Conservation (phyloP, 352 stramenopile genomes). For the Phytophthora quininea region DNA sequence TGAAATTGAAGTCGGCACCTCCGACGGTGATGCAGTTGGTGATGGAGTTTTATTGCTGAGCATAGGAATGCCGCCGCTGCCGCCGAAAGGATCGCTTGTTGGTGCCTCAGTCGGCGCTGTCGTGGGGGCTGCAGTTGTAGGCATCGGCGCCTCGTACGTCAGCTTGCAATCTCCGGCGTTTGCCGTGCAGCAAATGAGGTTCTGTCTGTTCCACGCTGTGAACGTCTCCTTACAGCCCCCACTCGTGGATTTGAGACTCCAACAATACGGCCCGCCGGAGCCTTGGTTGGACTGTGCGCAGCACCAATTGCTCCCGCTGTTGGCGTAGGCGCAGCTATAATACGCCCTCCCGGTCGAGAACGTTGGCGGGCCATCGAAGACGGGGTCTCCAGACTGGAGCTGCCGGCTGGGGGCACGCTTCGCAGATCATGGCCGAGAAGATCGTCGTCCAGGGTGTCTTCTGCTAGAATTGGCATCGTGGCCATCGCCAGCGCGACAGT, state of each 20-base stretch:
- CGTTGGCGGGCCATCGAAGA: slow-evolving; percentile 19
- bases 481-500: too few relatives aligned
- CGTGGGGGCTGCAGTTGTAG: slow-evolving; percentile 7
- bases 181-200: slow-evolving; percentile 56
- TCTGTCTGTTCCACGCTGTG: slow-evolving; percentile 45
- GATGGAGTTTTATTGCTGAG: neutral
- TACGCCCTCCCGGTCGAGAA: slow-evolving; percentile 42
- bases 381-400: slow-evolving; percentile 48
- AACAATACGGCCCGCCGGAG: slow-evolving; percentile 39
- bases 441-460: neutral
- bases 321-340: slow-evolving; percentile 46
- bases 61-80: slow-evolving; percentile 4
- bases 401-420: slow-evolving; percentile 13
- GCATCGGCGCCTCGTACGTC: slow-evolving; percentile 48
- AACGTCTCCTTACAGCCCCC: slow-evolving; percentile 40
- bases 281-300: slow-evolving; percentile 43
- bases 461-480: too few relatives aligned
- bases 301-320: slow-evolving; percentile 42
- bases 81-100: neutral
- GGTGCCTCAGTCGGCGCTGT: neutral
- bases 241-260: slow-evolving; percentile 25
- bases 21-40: neutral
- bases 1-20: neutral
- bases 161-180: slow-evolving; percentile 37
- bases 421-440: neutral